These are phyloP conservation scores for Strobilomyces confusus DNA, from an alignment of 768 basidiomycete genomes.

Conservation along the genomic window DNA sequence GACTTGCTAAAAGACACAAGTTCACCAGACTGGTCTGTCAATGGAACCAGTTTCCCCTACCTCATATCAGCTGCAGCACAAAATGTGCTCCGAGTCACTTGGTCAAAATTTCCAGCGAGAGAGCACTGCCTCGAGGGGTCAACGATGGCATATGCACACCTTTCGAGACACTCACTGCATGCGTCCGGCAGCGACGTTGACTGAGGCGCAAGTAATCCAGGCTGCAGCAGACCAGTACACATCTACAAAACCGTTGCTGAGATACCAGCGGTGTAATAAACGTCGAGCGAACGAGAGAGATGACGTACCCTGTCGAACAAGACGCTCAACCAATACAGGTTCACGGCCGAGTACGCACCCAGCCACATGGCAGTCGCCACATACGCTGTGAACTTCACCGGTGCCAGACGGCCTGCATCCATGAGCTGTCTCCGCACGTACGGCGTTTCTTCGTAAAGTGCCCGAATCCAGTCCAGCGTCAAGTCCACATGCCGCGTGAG, in stretches of 20 bases:
- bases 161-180: slow-evolving; percentile 15
- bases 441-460: not conserved
- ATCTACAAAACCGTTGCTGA: slow-evolving; percentile 5
- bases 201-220: slow-evolving; percentile 27
- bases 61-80: slow-evolving; percentile 36
- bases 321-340: slow-evolving; percentile 32
- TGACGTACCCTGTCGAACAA: slow-evolving; percentile 27
- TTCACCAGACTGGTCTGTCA: slow-evolving; percentile 5
- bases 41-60: slow-evolving; percentile 16
- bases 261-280: slow-evolving; percentile 8
- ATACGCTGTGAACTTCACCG: slow-evolving; percentile 18
- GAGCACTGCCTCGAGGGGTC: slow-evolving; percentile 12
- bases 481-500: not conserved
- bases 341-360: slow-evolving; percentile 31
- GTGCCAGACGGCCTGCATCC: slow-evolving; percentile 22
- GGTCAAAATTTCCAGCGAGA: slow-evolving; percentile 18
- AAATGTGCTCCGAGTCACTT: slow-evolving; percentile 37
- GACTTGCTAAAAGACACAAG: slow-evolving; percentile 16
- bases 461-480: not conserved
- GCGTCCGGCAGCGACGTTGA: slow-evolving; percentile 22
- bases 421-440: slow-evolving; percentile 6
- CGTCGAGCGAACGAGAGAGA: not conserved
- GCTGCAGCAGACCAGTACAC: slow-evolving; percentile 15
- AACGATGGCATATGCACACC: not conserved
- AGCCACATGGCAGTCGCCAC: slow-evolving; percentile 30